A percentile compares a stretch with the other conserved stretches of the same genome.
phyloP scores from a whole-genome alignment of 169 alveolate genomes.

The Perkinsus marinus region DNA sequence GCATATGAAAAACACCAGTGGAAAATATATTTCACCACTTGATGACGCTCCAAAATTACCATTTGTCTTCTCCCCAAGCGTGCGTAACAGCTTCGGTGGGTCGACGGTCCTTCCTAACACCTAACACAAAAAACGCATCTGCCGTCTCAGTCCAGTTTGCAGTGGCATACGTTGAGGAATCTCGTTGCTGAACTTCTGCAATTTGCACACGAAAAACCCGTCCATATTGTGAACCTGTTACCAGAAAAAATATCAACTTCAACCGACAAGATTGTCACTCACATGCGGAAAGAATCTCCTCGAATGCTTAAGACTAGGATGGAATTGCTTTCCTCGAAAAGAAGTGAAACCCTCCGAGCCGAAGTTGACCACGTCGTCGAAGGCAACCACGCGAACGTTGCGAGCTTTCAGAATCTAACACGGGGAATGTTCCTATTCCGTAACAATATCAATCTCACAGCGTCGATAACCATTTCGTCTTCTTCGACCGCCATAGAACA shows the following conservation, averaged over 20 bases:
- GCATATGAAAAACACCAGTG: too few relatives aligned
- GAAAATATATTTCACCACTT: too few relatives aligned
- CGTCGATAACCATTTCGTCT: conserved; percentile 73
- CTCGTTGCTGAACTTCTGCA: conserved; percentile 65
- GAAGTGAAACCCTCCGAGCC: conserved; percentile 63
- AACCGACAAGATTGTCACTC: too few relatives aligned
- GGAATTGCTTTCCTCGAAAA: conserved; percentile 54
- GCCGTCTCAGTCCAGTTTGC: neutral
- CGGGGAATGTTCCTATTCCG: too few relatives aligned
- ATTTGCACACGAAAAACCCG: conserved; percentile 72
- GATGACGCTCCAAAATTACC: neutral
- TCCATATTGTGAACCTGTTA: conserved; percentile 58
- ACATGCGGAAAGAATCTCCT: conserved; percentile 72
- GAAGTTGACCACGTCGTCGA: conserved; percentile 23
- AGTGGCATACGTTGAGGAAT: conserved; percentile 31
- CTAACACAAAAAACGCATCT: neutral
- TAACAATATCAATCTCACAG: too few relatives aligned
- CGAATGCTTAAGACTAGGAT: conserved; percentile 32
- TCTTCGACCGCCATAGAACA: conserved; percentile 75
- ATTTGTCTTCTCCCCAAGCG: neutral
- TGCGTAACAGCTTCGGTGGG: neutral
- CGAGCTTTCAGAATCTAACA: conserved; percentile 48
- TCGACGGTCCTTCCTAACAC: neutral
- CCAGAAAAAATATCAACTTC: neutral
- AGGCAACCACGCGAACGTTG: conserved; percentile 59